Conservation (phyloP, 768 basidiomycete species). For the Boletales sp. region DNA sequence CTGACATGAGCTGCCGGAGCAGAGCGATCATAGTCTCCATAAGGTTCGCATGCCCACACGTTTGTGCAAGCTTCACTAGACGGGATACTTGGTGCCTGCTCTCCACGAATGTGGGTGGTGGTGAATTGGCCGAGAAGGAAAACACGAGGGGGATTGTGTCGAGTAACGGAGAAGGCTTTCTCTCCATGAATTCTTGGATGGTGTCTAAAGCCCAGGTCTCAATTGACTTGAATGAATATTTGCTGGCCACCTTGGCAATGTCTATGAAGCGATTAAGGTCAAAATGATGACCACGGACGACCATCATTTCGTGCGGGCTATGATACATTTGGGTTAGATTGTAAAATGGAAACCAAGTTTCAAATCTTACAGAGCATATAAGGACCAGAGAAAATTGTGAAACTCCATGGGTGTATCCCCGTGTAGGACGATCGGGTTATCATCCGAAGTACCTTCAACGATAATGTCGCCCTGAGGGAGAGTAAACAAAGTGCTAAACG, state of each 20-base stretch:
- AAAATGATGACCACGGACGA: constrained; percentile 43
- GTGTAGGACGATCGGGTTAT: constrained; percentile 57
- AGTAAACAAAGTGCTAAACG: constrained; percentile 63
- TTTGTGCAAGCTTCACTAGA: constrained; percentile 62
- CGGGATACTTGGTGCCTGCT: constrained; percentile 51
- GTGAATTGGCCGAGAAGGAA: constrained; percentile 20
- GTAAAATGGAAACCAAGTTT: background rate
- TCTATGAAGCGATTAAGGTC: constrained; percentile 56
- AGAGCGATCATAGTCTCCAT: constrained; percentile 57
- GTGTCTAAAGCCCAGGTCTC: constrained; percentile 75
- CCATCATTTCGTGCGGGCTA: constrained; percentile 61
- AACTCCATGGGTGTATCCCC: constrained; percentile 69
- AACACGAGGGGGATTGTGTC: constrained; percentile 35
- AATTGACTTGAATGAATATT: constrained; percentile 70
- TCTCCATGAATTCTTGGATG: constrained; percentile 66
- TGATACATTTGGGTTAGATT: constrained; percentile 1
- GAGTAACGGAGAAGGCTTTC: constrained; percentile 51
- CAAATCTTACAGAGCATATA: constrained; percentile 66
- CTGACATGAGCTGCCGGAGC: constrained; percentile 58
- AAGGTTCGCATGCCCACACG: constrained; percentile 60
- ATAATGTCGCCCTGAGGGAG: constrained; percentile 54
- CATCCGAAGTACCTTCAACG: constrained; percentile 60
- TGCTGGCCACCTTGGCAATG: constrained; percentile 64
- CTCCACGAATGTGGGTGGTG: constrained; percentile 36
- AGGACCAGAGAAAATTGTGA: constrained; percentile 67